Percentiles rank a stretch among this genome's conserved stretches.
Conservation (phyloP, 192 early-diverging fungal genomes). For the Umbelopsis sp. region DNA sequence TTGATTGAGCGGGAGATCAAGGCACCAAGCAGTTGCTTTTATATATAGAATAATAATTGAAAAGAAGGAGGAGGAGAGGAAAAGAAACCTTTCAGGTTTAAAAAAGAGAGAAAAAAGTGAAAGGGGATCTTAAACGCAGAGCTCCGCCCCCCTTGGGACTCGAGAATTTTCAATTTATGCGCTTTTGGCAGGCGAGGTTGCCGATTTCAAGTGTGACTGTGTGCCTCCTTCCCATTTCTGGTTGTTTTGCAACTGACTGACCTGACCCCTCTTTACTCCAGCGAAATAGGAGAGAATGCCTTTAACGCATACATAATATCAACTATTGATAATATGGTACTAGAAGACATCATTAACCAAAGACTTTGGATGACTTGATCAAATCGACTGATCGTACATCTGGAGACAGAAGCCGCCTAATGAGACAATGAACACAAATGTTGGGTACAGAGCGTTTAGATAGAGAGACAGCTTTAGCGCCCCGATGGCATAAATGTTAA, state of each 20-base stretch:
- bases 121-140: neutral
- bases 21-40: neutral
- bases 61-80: neutral
- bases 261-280: conserved; percentile 12
- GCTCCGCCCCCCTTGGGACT: conserved; percentile 10
- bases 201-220: conserved; percentile 9
- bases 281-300: conserved; percentile 15
- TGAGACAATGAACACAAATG: too few species aligned
- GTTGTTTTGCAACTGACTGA: conserved; percentile 14
- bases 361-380: too few species aligned
- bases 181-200: conserved; percentile 15
- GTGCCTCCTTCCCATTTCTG: conserved; percentile 15
- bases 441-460: too few species aligned
- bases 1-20: neutral
- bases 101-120: neutral
- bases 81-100: neutral
- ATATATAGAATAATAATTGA: neutral
- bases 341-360: too few species aligned
- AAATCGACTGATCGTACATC: too few species aligned
- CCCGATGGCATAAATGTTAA: too few species aligned
- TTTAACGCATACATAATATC: neutral
- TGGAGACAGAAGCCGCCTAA: too few species aligned
- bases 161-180: conserved; percentile 21
- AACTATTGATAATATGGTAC: neutral
- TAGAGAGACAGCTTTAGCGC: too few species aligned